phyloP scores from a whole-genome alignment of 2,329 filamentous ascomycete species.

The Fusarium nygamai region DNA sequence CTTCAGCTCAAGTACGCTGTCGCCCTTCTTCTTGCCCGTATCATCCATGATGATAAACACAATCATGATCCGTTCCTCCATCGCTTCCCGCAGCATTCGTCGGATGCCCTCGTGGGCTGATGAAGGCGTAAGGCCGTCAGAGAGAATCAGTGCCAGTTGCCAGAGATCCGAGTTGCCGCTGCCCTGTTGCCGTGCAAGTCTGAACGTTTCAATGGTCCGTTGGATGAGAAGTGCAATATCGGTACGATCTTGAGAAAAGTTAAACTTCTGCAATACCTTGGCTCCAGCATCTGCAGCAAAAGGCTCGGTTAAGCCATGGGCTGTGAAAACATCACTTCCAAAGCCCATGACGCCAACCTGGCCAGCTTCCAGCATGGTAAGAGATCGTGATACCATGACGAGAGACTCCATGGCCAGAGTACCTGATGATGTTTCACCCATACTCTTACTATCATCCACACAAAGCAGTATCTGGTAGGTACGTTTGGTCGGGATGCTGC shows the following conservation, averaged over 20 bases:
- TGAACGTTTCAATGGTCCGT: conserved; percentile 83
- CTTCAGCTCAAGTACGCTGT: conserved; percentile 87
- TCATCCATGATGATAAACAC: conserved; percentile 97
- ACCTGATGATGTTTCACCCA: conserved; percentile 83
- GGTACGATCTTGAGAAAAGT: conserved; percentile 85
- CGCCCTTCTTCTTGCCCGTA: conserved; percentile 56
- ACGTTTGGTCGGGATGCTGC: conserved; percentile 89
- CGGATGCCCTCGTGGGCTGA: conserved; percentile 84
- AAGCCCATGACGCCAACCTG: conserved; percentile 94
- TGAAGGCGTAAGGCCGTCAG: conserved; percentile 89
- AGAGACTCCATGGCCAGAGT: conserved; percentile 92
- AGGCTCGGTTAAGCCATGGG: conserved; percentile 84
- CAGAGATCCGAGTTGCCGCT: conserved; percentile 76
- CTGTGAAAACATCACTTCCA: conserved; percentile 82
- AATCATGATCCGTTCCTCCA: conserved; percentile 95
- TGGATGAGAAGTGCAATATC: conserved; percentile 83
- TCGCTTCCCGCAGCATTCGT: conserved; percentile 83
- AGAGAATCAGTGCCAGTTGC: conserved; percentile 94
- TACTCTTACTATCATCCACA: conserved; percentile 93
- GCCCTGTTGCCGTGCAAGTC: conserved; percentile 73
- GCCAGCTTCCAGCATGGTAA: conserved; percentile 93
- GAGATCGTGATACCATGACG: conserved; percentile 85
- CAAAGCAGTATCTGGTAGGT: conserved; percentile 98
- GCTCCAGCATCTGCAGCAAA: conserved; percentile 82
- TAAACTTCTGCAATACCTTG: conserved; percentile 85